These are phyloP conservation scores for Fraxinus sp. DNA, from an alignment of 305 asterid genomes.

Conservation along the genomic window DNA sequence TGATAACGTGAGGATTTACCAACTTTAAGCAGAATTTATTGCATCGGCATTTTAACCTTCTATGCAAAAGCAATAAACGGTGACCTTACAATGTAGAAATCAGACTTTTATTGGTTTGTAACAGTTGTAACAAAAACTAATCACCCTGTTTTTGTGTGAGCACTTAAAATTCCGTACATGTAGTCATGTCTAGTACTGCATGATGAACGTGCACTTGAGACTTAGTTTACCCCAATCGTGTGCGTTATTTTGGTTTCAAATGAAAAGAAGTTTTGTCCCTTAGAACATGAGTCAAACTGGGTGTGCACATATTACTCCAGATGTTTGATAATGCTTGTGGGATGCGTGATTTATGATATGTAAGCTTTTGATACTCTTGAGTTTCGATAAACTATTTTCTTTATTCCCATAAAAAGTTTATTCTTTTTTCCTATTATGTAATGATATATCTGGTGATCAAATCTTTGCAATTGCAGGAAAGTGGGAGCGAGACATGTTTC, in stretches of 20 bases:
- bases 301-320: background rate
- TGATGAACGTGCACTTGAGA: background rate
- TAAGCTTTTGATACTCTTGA: background rate
- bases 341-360: background rate
- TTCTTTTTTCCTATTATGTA: background rate
- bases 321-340: background rate
- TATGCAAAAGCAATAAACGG: constrained; percentile 22
- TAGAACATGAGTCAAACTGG: background rate
- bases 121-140: constrained; percentile 10
- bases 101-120: constrained; percentile 10
- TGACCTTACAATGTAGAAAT: constrained; percentile 32
- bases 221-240: background rate
- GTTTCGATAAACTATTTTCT: background rate
- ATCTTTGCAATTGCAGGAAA: background rate
- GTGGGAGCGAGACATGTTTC: background rate
- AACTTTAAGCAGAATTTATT: constrained; percentile 9
- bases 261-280: background rate
- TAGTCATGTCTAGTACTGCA: background rate
- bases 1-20: constrained; percentile 21
- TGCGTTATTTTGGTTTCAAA: constrained; percentile 28
- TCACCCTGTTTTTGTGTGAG: constrained; percentile 1
- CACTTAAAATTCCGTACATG: background rate
- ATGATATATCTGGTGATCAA: background rate
- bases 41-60: constrained; percentile 29
- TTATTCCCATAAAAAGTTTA: background rate